phyloP scores from a whole-genome alignment of 768 basidiomycete species.

The Suillus ampliporus region DNA sequence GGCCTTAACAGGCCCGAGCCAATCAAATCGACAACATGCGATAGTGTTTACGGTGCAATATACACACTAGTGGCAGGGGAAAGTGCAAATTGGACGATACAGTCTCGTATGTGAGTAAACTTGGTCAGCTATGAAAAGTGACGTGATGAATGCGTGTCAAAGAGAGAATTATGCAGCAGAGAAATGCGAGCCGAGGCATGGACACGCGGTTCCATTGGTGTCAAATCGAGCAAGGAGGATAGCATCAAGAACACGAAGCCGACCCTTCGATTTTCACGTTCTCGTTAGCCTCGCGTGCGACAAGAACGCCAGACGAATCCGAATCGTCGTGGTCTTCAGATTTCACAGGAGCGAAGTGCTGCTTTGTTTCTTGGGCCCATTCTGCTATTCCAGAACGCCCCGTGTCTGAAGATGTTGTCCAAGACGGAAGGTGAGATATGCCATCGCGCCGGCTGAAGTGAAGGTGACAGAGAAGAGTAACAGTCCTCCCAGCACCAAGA shows the following conservation, averaged over 20 bases:
- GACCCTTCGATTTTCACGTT: constrained; percentile 27
- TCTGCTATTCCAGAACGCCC: constrained; percentile 38
- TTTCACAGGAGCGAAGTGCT: constrained; percentile 24
- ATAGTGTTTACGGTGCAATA: not conserved
- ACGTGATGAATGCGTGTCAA: not conserved
- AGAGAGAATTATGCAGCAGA: not conserved
- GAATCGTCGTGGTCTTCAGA: constrained; percentile 31
- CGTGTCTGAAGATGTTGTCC: constrained; percentile 39
- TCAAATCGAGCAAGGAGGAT: not conserved
- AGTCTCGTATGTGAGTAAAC: constrained; percentile 9
- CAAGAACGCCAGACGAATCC: constrained; percentile 27
- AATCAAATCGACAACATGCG: not conserved
- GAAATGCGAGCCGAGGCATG: not conserved
- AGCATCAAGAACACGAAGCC: not conserved
- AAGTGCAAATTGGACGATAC: not conserved
- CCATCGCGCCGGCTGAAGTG: constrained; percentile 34
- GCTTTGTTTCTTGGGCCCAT: constrained; percentile 36
- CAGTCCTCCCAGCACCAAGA: constrained; percentile 37
- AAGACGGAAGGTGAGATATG: constrained; percentile 42
- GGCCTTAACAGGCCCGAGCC: not conserved
- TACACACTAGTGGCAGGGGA: too few species aligned
- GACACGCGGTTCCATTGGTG: too few species aligned
- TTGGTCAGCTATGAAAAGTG: not conserved
- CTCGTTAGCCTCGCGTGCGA: constrained; percentile 23
- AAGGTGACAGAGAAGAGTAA: constrained; percentile 40